phyloP scores from a whole-genome alignment of 2,329 filamentous ascomycete genomes.

The Monilinia aucupariae region DNA sequence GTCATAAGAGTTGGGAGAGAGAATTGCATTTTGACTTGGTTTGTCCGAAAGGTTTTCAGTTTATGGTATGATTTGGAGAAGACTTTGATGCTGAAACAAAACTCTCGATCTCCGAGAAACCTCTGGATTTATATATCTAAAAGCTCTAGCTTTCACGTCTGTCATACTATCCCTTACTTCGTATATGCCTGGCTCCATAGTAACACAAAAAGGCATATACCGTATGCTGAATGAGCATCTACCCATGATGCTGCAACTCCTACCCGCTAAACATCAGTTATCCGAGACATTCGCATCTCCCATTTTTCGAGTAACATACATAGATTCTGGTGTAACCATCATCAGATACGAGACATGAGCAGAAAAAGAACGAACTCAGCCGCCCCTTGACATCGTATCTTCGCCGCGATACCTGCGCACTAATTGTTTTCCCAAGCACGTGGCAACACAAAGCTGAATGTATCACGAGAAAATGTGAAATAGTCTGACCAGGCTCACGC shows the following conservation, averaged over 20 bases:
- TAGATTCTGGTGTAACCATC: background rate
- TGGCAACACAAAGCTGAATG: background rate
- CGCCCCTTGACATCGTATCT: background rate
- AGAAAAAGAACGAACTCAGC: too few species aligned
- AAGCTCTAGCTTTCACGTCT: background rate
- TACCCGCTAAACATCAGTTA: background rate
- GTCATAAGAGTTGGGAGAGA: background rate
- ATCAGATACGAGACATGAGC: background rate
- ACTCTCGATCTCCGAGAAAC: too few species aligned
- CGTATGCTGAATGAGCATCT: background rate
- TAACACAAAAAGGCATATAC: background rate
- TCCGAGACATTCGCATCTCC: background rate
- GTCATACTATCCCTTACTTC: background rate
- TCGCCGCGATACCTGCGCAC: background rate
- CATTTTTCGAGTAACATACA: background rate
- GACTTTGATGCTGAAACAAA: background rate
- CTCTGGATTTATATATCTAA: background rate
- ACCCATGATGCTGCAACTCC: background rate
- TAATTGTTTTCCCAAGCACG: background rate
- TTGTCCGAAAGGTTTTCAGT: background rate
- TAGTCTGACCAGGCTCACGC: background rate
- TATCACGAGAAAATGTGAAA: background rate
- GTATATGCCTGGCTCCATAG: background rate
- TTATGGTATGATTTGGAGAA: background rate
- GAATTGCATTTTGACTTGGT: constrained; percentile 10